Evolutionary conservation across 2,329 filamentous ascomycete species (phyloP), one percentile per base, ranked within the genome.

Genomic region (Venturiaceae sp.): DNA sequence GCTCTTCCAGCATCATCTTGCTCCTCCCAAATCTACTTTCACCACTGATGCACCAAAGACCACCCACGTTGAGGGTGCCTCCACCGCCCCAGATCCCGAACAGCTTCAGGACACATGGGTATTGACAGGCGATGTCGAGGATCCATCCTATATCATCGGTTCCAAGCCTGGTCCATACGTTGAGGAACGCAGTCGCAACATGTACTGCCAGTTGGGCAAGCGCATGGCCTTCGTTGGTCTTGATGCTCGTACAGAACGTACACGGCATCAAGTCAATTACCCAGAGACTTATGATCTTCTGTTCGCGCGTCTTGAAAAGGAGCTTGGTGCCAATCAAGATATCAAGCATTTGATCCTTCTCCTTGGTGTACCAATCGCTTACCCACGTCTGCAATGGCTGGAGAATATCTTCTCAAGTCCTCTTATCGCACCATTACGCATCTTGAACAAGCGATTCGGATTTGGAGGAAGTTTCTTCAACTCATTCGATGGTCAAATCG

Each of bases 231-330:
- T 83, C 66, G 67, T 80, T 55, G 82, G 84, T 69, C 74, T 81
- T 65, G 80, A 84, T 69, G 80, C 81, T 9, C 78, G 81, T 14
- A 83, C 81, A n/a, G 80, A 86, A 81, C 88, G 92, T 26, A 96
- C 92, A 8, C 84, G 92, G 37, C 90, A 95, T 67, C 91, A 96
- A 73, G 85, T 97, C 73, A 96, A 96, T 75, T 96, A 96, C 66
- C 71, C 77, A 59, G 73, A 87, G 71, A 74, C 91, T 70, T 71
- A 87, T 74, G 68, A 81, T 67, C 62, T 81, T 75, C 77, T 86
- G 52, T 86, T 85, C 65, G 67, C 76, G 36, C 79, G 81, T 3
- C 70, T 84, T 3, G 68, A 77, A 32, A 68, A 71, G 11, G 81
- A 85, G 62, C 72, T 85, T 11, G 66, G 70, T 0, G 76, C 74